Conservation (phyloP, 2,329 filamentous ascomycete species). For the Sodiomyces alkalinus region DNA sequence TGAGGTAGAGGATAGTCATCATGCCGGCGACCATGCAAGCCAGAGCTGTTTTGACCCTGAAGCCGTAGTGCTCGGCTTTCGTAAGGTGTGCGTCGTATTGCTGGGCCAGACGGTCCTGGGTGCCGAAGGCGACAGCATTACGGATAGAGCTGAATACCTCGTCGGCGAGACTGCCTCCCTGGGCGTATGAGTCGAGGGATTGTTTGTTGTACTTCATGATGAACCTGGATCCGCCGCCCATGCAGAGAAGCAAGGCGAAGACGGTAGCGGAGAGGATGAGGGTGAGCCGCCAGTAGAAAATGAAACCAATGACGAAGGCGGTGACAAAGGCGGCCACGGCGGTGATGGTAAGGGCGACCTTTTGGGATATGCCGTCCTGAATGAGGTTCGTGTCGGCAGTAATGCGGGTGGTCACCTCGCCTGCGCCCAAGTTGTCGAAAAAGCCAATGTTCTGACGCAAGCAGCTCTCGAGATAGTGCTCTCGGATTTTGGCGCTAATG, state of each 20-base stretch:
- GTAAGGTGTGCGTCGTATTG: conserved; percentile 68
- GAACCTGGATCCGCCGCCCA: conserved; percentile 58
- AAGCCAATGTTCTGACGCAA: conserved; percentile 82
- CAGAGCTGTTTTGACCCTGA: conserved; percentile 56
- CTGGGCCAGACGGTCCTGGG: conserved; percentile 76
- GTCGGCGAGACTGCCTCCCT: conserved; percentile 77
- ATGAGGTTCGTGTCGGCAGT: conserved; percentile 88
- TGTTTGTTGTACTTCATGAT: conserved; percentile 71
- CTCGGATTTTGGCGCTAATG: conserved; percentile 62
- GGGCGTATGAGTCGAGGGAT: conserved; percentile 64
- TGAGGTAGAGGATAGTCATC: conserved; percentile 73
- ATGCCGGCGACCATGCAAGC: conserved; percentile 70
- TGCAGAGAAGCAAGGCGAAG: conserved; percentile 60
- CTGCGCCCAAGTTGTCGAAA: conserved; percentile 84
- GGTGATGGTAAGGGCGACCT: conserved; percentile 63
- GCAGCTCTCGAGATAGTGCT: conserved; percentile 72
- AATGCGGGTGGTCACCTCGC: conserved; percentile 87
- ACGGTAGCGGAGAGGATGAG: conserved; percentile 75
- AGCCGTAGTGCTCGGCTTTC: conserved; percentile 61
- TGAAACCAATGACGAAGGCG: conserved; percentile 79
- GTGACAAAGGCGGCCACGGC: conserved; percentile 72
- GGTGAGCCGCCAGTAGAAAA: conserved; percentile 87
- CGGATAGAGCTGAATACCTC: conserved; percentile 90
- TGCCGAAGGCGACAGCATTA: conserved; percentile 85
- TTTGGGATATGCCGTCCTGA: conserved; percentile 87